Conservation (phyloP, 2,329 filamentous ascomycete species). For the Exophiala bonariae region DNA sequence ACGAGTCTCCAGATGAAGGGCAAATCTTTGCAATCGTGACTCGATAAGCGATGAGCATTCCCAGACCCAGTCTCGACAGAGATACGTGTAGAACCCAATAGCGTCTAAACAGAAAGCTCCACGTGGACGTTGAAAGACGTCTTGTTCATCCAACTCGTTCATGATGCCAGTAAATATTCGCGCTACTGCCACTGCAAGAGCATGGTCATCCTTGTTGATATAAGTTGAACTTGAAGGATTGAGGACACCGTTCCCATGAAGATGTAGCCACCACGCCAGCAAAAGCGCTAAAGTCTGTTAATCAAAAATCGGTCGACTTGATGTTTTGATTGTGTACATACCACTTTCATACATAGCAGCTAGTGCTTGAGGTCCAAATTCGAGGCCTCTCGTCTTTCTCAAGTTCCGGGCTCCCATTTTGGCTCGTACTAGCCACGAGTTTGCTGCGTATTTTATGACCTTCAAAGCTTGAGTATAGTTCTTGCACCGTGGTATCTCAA, state of each 20-base stretch:
- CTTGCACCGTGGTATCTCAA: slow-evolving; percentile 1
- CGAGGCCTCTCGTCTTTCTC: slow-evolving; percentile 5
- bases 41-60: slow-evolving; percentile 3
- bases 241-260: not conserved
- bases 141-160: slow-evolving; percentile 3
- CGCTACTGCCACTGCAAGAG: not conserved
- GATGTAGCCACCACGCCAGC: slow-evolving; percentile 1
- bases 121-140: not conserved
- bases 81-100: slow-evolving; percentile 3
- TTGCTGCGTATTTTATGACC: slow-evolving; percentile 11
- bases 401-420: slow-evolving; percentile 11
- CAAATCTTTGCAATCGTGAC: not conserved
- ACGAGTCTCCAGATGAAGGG: not conserved
- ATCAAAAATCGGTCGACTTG: too few relatives aligned
- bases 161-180: not conserved
- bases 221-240: not conserved
- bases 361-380: slow-evolving; percentile 8
- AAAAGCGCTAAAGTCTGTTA: not conserved
- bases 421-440: slow-evolving; percentile 15
- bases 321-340: not conserved
- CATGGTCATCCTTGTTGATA: not conserved
- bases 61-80: slow-evolving; percentile 6
- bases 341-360: slow-evolving; percentile 12
- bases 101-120: not conserved
- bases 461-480: not conserved